Evolutionary conservation across 2,329 filamentous ascomycete species (phyloP), one percentile per base, ranked within the genome.

Genomic region (Diatrype stigma): DNA sequence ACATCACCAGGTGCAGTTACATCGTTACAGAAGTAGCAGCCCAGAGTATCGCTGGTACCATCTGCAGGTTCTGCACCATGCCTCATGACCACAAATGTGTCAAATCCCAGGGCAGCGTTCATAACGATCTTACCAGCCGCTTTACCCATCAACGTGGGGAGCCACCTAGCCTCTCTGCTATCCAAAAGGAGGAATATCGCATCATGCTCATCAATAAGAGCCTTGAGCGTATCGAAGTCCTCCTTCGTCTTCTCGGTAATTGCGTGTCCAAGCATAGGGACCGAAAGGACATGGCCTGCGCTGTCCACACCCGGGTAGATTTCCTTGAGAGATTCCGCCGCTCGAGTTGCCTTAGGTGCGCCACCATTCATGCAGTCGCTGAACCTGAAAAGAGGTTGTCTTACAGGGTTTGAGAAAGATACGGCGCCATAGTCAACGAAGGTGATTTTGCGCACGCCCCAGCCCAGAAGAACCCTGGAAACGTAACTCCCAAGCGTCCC

Each of bases 11-110:
- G 94, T 6, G 93, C 90, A 46, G 97, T 93, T 23, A 99, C 93
- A 67, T 99, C 94, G 63, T 96, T 97, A 73, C 94, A 99, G 70
- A 97, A 99, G 68, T 99, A 99, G 71, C 94, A 99, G 10, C 94
- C 94, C 23, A 97, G 77, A 23, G 89, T 84, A 47, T 83, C 75
- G 49, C 82, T 76, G n/a, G 73, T 77, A 11, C 80, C 75, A 47
- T 77, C 73, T 40, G 71, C 67, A 3, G 77, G 75, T 59, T 83
- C 80, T 6, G 90, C 77, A 1, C 94, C 94, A 68, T 99, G 94
- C 51, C 94, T 84, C 94, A 99, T 97, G 34, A 96, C 91, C 2
- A 99, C 91, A 62, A 90, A 99, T 0, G 91, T 94, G 70, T 99
- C 94, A 64, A 99, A 99, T 0, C 94, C 94, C 3, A 99, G 79